Conservation (phyloP, 768 basidiomycete genomes). For the Boletus sp. region DNA sequence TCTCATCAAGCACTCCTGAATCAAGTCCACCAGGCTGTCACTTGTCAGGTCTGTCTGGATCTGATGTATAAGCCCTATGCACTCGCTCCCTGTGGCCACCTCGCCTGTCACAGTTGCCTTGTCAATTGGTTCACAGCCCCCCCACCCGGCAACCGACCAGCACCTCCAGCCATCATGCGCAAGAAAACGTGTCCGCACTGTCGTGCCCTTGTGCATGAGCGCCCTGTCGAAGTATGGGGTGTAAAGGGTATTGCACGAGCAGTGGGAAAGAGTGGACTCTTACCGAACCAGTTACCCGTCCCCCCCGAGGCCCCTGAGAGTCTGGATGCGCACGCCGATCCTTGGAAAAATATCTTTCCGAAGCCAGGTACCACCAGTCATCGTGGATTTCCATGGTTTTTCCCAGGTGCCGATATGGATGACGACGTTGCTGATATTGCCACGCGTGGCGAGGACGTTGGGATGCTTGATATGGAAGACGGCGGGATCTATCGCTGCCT, state of each 20-base stretch:
- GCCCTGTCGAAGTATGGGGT: slow-evolving; percentile 48
- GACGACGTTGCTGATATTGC: slow-evolving; percentile 12
- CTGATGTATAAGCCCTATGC: slow-evolving; percentile 70
- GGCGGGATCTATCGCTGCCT: slow-evolving; percentile 74
- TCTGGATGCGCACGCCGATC: slow-evolving; percentile 39
- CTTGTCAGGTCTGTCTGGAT: slow-evolving; percentile 79
- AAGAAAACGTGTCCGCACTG: slow-evolving; percentile 47
- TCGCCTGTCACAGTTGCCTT: slow-evolving; percentile 68
- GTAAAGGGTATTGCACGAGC: slow-evolving; percentile 45
- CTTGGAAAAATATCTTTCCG: slow-evolving; percentile 66
- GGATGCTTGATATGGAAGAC: slow-evolving; percentile 71
- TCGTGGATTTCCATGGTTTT: slow-evolving; percentile 22
- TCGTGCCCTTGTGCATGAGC: slow-evolving; percentile 40
- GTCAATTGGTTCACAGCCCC: slow-evolving; percentile 70
- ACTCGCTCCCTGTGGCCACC: slow-evolving; percentile 72
- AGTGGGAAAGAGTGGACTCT: slow-evolving; percentile 53
- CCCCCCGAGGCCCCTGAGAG: slow-evolving; percentile 27
- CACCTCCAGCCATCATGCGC: slow-evolving; percentile 28
- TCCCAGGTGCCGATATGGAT: slow-evolving; percentile 19
- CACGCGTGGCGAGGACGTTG: slow-evolving; percentile 41
- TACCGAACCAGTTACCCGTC: slow-evolving; percentile 24
- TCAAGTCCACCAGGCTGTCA: slow-evolving; percentile 59
- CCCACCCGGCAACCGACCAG: slow-evolving; percentile 25
- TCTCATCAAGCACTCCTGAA: slow-evolving; percentile 52
- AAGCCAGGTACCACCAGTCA: slow-evolving; percentile 6